Conservation (phyloP, 495 filamentous ascomycete genomes). For the Bathelium albidoporum region DNA sequence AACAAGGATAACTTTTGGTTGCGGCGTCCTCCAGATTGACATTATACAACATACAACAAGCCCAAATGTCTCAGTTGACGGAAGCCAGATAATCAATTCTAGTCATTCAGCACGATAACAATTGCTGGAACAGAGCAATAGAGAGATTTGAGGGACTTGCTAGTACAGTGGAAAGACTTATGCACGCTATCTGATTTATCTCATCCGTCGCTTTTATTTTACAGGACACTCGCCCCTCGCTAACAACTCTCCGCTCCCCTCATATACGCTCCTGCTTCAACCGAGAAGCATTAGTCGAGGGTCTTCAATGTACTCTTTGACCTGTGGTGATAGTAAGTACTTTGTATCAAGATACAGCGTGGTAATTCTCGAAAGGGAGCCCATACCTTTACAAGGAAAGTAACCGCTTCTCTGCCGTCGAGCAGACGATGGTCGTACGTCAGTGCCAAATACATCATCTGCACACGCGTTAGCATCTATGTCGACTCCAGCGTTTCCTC, state of each 20-base stretch:
- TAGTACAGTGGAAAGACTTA: neutral
- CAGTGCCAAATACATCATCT: conserved; percentile 98
- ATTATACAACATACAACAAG: too few species aligned
- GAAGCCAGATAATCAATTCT: too few species aligned
- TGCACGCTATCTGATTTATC: neutral
- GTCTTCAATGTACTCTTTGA: conserved; percentile 98
- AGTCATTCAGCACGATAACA: too few species aligned
- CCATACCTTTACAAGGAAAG: conserved; percentile 81
- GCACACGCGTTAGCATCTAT: conserved; percentile 9
- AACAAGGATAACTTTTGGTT: too few species aligned
- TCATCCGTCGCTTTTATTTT: neutral
- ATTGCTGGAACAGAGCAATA: too few species aligned
- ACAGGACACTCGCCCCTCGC: neutral
- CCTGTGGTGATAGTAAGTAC: conserved; percentile 21
- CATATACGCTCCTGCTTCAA: conserved; percentile 8
- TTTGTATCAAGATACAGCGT: neutral
- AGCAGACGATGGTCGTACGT: conserved; percentile 95
- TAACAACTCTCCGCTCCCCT: neutral
- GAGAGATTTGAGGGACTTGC: too few species aligned
- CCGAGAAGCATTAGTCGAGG: conserved; percentile 80
- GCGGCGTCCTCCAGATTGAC: too few species aligned
- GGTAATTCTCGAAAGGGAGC: neutral
- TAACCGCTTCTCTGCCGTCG: conserved; percentile 91
- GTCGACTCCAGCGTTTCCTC: neutral
- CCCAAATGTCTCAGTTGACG: too few species aligned